Evolutionary conservation across 75 land plant species (phyloP).

Genomic region (Chamaecyparis obtusa): DNA sequence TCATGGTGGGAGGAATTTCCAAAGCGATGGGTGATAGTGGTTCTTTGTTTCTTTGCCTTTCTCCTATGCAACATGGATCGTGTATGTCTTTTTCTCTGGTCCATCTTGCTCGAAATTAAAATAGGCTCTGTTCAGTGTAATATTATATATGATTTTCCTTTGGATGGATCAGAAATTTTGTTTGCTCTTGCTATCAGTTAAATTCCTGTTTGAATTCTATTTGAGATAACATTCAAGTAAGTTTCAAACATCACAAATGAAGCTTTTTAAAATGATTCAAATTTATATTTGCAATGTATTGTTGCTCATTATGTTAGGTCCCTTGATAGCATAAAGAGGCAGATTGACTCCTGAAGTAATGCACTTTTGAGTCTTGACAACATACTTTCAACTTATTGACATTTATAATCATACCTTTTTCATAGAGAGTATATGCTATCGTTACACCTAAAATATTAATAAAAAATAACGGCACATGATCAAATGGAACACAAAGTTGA

Average conservation of each 20-base stretch:
- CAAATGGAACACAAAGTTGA: not conserved
- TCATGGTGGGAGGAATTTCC: conserved; percentile 74
- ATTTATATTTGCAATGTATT: not conserved
- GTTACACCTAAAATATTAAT: not conserved
- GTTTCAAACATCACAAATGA: not conserved
- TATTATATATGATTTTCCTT: not conserved
- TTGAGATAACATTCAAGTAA: conserved; percentile 2
- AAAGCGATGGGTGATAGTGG: conserved; percentile 87
- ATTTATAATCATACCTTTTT: not conserved
- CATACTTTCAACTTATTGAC: not conserved
- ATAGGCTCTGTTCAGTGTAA: not conserved
- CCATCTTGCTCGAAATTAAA: not conserved
- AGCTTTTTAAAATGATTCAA: not conserved
- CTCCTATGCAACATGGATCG: conserved; percentile 99
- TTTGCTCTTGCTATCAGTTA: not conserved
- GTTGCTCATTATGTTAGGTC: not conserved
- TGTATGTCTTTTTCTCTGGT: conserved; percentile 33
- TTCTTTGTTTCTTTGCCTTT: conserved; percentile 92
- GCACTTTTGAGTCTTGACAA: not conserved
- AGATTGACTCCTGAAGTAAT: not conserved
- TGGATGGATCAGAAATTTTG: not conserved
- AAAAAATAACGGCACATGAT: not conserved
- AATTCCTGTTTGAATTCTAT: not conserved
- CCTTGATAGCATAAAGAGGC: not conserved
- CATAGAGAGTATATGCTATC: not conserved